Base-by-base conservation (phyloP, 495 filamentous ascomycete genomes). In the Jackrogersella minutella region DNA sequence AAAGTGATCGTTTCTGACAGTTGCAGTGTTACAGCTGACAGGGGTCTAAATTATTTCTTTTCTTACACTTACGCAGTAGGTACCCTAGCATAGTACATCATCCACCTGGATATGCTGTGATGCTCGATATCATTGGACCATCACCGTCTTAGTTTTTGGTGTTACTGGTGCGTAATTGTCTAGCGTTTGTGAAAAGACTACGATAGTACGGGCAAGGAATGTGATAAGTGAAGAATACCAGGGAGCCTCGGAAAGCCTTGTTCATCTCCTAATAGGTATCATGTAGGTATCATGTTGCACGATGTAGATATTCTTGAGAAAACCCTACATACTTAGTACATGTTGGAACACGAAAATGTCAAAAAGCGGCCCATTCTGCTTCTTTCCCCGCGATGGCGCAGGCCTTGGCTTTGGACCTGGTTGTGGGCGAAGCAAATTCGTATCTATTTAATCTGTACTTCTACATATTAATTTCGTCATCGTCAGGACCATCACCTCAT, bases 1-100 rank as follows among this genome's bases (percentile, higher is more conserved):
- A 41, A 58, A 30, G 64, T 62, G 53, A 63, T 62, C 43, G 64
- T 68, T 68, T 68, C 64, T 58, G 64, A 68, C 53, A 62, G 64
- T 68, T 58, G 59, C 59, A 68, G 39, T 39, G 65, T 54, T 46
- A 46, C 47, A 43, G 33, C 41, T 50, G 22, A 3, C 22, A 2
- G 21, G 24, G 19, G 11, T 14, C 26, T 52, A 22, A 7, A 11
- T 56, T 40, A 47, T 46, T 60, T 66, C 30, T 53, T 31, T 57
- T n/a, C 6, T 16, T 19, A 60, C 37, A 33, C 58, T 13, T 17
- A 46, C 50, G 57, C 43, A n/a, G n/a, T n/a, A n/a, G n/a, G n/a
- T n/a, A n/a, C n/a, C n/a, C n/a, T n/a, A n/a, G n/a, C n/a, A n/a
- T n/a, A n/a, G n/a, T n/a, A n/a, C n/a, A n/a, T n/a, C n/a, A n/a